Base-by-base conservation (phyloP, 2,329 filamentous ascomycete genomes). In the Lojkania enalia region DNA sequence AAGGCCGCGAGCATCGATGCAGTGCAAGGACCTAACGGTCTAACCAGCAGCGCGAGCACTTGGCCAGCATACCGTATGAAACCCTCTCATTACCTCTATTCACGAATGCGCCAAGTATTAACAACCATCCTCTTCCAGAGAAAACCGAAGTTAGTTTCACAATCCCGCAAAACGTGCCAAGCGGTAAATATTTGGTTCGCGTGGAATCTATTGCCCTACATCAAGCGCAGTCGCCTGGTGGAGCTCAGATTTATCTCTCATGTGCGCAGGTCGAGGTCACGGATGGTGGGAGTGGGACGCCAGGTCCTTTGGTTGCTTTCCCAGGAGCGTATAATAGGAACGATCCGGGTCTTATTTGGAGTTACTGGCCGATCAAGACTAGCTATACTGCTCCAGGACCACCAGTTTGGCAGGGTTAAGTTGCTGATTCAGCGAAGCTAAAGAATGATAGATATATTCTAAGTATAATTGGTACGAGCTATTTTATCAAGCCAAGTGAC, bases 161-260 rank as follows among this genome's bases (percentile, higher is more conserved):
- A 2, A 51, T 61, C n/a, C 73, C 74, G 1, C 58, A 56, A 15
- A 64, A 61, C 16, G 61, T 68, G 1, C 72, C 74, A 3, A 57
- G 61, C 18, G 74, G 74, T 9, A 64, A 75, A 48, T 76, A 76
- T 52, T 62, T 77, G 14, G 57, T 75, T 7, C 67, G 73, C 7
- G 65, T 72, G 14, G 74, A 77, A 51, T 73, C 74, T 39, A 74
- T 77, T 35, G 73, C 65, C 2, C 60, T 76, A 13, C 72, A 74
- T 47, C 66, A 70, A 43, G 71, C 67, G 4, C 51, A 55, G 16
- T 55, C 44, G 13, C 49, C 54, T 4, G 62, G 60, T 6, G 67
- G 67, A 32, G 68, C 67, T 5, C 67, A 76, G 57, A 74, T 76
- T 44, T 77, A 76, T 55, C 65, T 74, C 21, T 66, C 66, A 9